These are phyloP conservation scores for Prorocentrum cordatum DNA, from an alignment of 169 alveolate species.

Conservation along the genomic window DNA sequence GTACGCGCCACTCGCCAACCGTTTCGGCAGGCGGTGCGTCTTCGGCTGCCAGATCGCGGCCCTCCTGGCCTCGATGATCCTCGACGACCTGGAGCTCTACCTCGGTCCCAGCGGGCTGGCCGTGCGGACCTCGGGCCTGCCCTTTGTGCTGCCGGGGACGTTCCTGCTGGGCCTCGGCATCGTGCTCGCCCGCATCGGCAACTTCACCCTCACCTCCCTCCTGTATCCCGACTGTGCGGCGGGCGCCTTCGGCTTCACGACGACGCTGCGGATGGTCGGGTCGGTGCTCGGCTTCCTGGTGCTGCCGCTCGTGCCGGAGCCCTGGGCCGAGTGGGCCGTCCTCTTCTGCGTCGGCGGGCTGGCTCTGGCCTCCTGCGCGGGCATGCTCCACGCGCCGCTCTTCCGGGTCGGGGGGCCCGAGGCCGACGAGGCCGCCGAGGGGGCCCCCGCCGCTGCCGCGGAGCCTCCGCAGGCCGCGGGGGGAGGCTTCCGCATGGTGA, in stretches of 20 bases:
- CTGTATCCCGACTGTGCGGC: slow-evolving; percentile 10
- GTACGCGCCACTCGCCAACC: slow-evolving; percentile 13
- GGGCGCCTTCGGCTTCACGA: not conserved
- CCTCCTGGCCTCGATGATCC: not conserved
- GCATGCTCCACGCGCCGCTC: too few relatives aligned
- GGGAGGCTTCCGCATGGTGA: too few relatives aligned
- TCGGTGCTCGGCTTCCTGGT: not conserved
- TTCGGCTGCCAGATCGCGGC: not conserved
- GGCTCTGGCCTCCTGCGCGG: too few relatives aligned
- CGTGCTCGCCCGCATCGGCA: slow-evolving; percentile 1
- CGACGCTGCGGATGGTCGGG: not conserved
- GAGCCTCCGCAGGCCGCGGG: too few relatives aligned
- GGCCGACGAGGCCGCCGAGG: too few relatives aligned
- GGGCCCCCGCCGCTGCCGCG: too few relatives aligned
- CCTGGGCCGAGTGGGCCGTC: too few relatives aligned
- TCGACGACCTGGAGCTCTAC: not conserved
- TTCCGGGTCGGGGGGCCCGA: too few relatives aligned
- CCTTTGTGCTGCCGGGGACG: not conserved
- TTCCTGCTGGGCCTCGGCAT: not conserved
- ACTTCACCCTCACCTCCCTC: not conserved
- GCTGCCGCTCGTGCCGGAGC: not conserved
- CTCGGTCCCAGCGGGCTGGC: not conserved
- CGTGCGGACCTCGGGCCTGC: not conserved
- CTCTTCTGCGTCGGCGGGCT: too few relatives aligned
- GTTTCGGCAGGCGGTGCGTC: not conserved